Base-by-base conservation (phyloP, 306 rosid species). In the Heteromeles arbutifolia region DNA sequence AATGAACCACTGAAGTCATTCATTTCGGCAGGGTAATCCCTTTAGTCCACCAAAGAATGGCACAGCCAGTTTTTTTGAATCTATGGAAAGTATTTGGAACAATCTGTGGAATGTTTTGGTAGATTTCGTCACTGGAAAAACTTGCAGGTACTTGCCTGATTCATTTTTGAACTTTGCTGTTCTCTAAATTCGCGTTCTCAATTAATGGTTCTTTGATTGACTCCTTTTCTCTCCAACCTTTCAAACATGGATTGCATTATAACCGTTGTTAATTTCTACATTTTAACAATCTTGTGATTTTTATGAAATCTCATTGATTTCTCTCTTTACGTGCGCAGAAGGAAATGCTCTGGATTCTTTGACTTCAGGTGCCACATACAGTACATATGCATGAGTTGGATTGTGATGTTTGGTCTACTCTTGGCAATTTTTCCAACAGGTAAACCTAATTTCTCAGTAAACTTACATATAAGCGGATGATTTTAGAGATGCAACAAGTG, bases 341-440 rank as follows among this genome's bases (percentile, higher is more conserved):
- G 78, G 66, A 88, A 92, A 76, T 95, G 97, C 90, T 72, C 86
- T 28, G 85, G 92, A 1, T 89, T 92, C 83, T 92, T 95, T 65
- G 97, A 95, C 89, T 88, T 90, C 86, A 84, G 82, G 76, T 95
- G 99, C 83, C 97, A 95, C 84, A 82, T 92, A 69, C 97, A 95
- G 61, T 92, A 95, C 24, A 70, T 90, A 85, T 95, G 99, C 82
- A 77, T 90, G 91, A 89, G 92, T 81, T 95, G 97, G 99, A 34
- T 92, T 24, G 45, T 90, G 85, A 71, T 92, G 88, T 90, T 92
- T 67, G 96, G 96, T 82, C 67, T 92, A 45, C 67, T 90, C 86
- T 82, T 92, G 83, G 90, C 96, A 77, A 90, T 85, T 67, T 86
- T 90, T 70, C 96, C 96, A 0, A 84, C 91, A 71, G 97, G 99